Evolutionary conservation across 2,329 filamentous ascomycete species (phyloP).

Genomic region (Rutstroemia sp.): DNA sequence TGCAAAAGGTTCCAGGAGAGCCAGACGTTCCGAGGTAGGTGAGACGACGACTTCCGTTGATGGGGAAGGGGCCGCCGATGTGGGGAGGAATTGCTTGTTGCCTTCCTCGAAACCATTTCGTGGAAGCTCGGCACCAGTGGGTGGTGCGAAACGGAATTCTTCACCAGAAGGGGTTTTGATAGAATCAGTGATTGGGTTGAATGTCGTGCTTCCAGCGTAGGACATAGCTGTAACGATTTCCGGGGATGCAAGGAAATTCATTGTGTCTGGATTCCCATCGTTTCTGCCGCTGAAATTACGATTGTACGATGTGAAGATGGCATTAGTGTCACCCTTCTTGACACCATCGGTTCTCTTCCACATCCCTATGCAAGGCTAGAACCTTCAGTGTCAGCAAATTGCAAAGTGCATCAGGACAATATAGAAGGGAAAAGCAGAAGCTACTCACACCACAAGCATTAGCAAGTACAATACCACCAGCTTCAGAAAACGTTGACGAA

Average conservation of each 20-base stretch:
- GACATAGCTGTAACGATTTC: conserved; percentile 96
- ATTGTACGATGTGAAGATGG: conserved; percentile 96
- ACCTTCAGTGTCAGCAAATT: neutral
- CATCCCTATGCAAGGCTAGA: conserved; percentile 67
- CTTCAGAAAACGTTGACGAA: conserved; percentile 74
- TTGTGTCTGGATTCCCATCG: conserved; percentile 90
- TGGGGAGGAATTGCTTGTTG: conserved; percentile 65
- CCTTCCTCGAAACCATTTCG: conserved; percentile 66
- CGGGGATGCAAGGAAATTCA: conserved; percentile 97
- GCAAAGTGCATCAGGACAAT: neutral
- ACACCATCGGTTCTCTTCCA: conserved; percentile 90
- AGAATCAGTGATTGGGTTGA: conserved; percentile 89
- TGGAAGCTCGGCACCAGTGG: conserved; percentile 60
- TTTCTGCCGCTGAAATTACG: conserved; percentile 97
- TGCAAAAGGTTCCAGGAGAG: conserved; percentile 82
- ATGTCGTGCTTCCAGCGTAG: conserved; percentile 85
- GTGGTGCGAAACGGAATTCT: conserved; percentile 79
- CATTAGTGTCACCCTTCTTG: conserved; percentile 78
- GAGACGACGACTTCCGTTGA: conserved; percentile 68
- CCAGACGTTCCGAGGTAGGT: conserved; percentile 82
- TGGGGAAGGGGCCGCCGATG: conserved; percentile 64
- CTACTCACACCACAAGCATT: conserved; percentile 69
- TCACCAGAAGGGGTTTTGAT: conserved; percentile 73
- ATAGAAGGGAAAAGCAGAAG: neutral
- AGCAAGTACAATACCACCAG: conserved; percentile 82